Evolutionary conservation across 352 stramenopile species (phyloP).

Genomic region (Lagenidium giganteum): DNA sequence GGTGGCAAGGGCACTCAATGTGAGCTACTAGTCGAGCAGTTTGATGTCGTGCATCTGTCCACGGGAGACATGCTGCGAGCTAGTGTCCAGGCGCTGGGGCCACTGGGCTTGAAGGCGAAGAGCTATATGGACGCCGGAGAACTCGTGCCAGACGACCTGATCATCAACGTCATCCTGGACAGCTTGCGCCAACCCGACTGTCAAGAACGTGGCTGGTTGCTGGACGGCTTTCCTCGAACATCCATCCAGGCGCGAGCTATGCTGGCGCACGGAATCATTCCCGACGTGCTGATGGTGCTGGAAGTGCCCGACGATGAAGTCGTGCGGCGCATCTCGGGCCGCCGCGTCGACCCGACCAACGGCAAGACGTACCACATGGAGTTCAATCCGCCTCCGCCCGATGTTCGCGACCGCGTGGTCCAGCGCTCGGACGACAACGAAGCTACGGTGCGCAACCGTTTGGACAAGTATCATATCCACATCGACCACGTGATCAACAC

Average conservation of each 20-base stretch:
- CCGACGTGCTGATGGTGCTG: too few relatives aligned
- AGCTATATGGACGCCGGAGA: slow-evolving; percentile 87
- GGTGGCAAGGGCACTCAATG: slow-evolving; percentile 95
- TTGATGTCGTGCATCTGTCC: slow-evolving; percentile 90
- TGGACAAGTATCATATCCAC: slow-evolving; percentile 82
- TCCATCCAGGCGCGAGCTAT: slow-evolving; percentile 81
- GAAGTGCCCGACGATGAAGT: too few relatives aligned
- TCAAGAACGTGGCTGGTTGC: slow-evolving; percentile 81
- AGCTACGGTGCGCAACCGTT: slow-evolving; percentile 83
- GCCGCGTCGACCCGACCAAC: too few relatives aligned
- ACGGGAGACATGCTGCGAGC: slow-evolving; percentile 91
- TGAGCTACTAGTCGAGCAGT: slow-evolving; percentile 82
- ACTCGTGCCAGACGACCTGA: slow-evolving; percentile 90
- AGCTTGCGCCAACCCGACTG: slow-evolving; percentile 84
- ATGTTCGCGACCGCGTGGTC: slow-evolving; percentile 58
- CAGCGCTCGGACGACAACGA: slow-evolving; percentile 84
- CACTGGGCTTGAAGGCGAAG: slow-evolving; percentile 74
- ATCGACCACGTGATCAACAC: slow-evolving; percentile 36
- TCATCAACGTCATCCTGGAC: slow-evolving; percentile 83
- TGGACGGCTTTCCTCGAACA: slow-evolving; percentile 93
- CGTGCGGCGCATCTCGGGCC: too few relatives aligned
- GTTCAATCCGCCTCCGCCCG: too few relatives aligned
- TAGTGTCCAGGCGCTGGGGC: slow-evolving; percentile 68
- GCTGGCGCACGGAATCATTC: slow-evolving; percentile 54
- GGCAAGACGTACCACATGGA: too few relatives aligned